Evolutionary conservation across 2,329 filamentous ascomycete genomes (phyloP), one percentile per base, ranked within the genome.

Genomic region (Zasmidium angulare): DNA sequence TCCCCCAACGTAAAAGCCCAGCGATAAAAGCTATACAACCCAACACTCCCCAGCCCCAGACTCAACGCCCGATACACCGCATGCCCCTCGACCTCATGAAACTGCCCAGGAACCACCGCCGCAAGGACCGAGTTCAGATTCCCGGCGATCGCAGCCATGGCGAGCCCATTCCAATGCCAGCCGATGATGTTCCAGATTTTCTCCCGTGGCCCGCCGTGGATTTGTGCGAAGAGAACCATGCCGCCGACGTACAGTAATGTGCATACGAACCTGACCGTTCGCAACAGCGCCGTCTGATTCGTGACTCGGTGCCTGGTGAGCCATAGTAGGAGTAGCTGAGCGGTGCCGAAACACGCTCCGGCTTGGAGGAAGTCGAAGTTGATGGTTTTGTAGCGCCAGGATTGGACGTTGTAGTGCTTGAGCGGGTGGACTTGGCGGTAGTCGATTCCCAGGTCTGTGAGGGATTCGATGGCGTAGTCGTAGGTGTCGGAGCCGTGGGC

Each of bases 381-480:
- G 40, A 54, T 50, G 12, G 11, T 46, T n/a, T 52, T 46, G 20
- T 50, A 47, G 0, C 50, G 48, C 43, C 53, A 48, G n/a, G 64
- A 66, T 1, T 48, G 56, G 46, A 66, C 55, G 23, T 63, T 63
- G 52, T 63, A 56, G 29, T 66, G 64, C 36, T 66, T 66, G 22
- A 66, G 61, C 3, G 59, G 59, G 50, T 66, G 64, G 12, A 66
- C 64, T 57, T 66, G 64, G 47, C 63, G 63, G 48, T 66, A 66
- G 52, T 65, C 54, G 11, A 66, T 57, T 14, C 63, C 63, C 1
- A 66, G 57, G 46, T 66, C 64, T 10, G 47, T 55, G 40, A 66
- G 59, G 9, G 58, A 62, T 46, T 66, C 64, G 53, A 65, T 62
- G 10, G 24, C 24, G 53, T 43, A 57, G 56, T 62, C 48, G 56